Evolutionary conservation across 1,139 yeast genomes (phyloP), one percentile per base, ranked within the genome.

Genomic region (Maudiozyma humilis): DNA sequence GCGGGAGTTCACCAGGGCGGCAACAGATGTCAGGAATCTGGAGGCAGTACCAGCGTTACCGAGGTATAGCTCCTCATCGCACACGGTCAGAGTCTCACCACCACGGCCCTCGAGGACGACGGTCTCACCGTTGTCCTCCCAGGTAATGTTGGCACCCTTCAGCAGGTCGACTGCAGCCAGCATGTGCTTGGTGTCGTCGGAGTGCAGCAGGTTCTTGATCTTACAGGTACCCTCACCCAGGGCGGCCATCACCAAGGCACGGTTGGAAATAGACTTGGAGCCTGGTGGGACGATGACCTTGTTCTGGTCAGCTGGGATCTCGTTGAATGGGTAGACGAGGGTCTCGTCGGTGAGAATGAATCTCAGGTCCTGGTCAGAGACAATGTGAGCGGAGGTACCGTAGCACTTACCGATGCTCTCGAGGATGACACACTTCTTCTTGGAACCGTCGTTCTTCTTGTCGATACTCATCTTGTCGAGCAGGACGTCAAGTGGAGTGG

Each of bases 41-140:
- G 96, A 86, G 4, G 98, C 97, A 38, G 99, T 91, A 54, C 99
- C 99, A 1, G 99, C 98, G 62, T 91, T 91, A 47, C 98, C 98
- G 49, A 91, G 74, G 64, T 87, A 91, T 45, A 93, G 71, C 51
- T 79, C 84, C 33, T 71, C 69, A 19, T 72, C 71, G 43, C 69
- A 66, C 34, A 84, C 76, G 2, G 85, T 76, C 38, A 72, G 56
- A 49, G 86, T 67, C 31, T 73, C 65, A 41, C 97, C 97, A 44
- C 96, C 96, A 52, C 82, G 83, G 42, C 98, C 98, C 44, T 75
- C 74, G 32, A 91, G 76, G 29, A 89, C 88, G 44, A 91, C 75
- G 17, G 94, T 83, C 57, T 83, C 89, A 51, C 96, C 96, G 55
- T 87, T 88, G 51, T 85, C 89, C 61, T 87, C 93, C 59, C 73